Evolutionary conservation across 2,329 filamentous ascomycete species (phyloP).

Genomic region (Trichoderma asperellum): DNA sequence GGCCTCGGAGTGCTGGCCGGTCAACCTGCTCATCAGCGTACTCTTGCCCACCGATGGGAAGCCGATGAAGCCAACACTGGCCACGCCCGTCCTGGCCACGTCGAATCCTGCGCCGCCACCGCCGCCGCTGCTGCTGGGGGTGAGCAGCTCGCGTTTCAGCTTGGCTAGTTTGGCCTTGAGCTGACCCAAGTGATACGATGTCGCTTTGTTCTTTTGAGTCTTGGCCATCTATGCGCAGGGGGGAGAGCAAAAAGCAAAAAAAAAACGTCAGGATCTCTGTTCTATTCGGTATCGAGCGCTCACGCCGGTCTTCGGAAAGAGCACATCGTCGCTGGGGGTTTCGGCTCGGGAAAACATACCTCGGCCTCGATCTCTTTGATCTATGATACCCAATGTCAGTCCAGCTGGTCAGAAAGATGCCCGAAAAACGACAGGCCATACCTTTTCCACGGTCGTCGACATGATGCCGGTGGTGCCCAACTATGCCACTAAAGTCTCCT

Average conservation of each 20-base stretch:
- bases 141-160: slow-evolving; percentile 93
- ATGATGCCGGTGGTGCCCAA: slow-evolving; percentile 59
- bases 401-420: background rate
- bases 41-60: slow-evolving; percentile 98
- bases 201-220: slow-evolving; percentile 97
- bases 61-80: slow-evolving; percentile 95
- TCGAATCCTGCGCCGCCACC: slow-evolving; percentile 91
- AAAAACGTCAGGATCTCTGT: slow-evolving; percentile 27
- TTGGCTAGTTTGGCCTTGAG: slow-evolving; percentile 98
- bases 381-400: slow-evolving; percentile 50
- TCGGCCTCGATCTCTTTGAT: slow-evolving; percentile 97
- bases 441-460: slow-evolving; percentile 98
- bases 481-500: background rate
- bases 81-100: slow-evolving; percentile 95
- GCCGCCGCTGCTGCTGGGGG: slow-evolving; percentile 80
- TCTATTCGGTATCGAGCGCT: background rate
- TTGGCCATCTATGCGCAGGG: slow-evolving; percentile 74
- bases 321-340: background rate
- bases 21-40: slow-evolving; percentile 93
- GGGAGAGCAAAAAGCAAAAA: background rate
- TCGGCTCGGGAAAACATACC: slow-evolving; percentile 56
- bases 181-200: slow-evolving; percentile 91
- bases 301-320: background rate
- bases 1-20: slow-evolving; percentile 94
- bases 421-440: slow-evolving; percentile 38